A percentile compares a stretch with the other conserved stretches of the same genome.
phyloP scores from a whole-genome alignment of 345 rosid genomes.

The Anastatica hierochuntica region DNA sequence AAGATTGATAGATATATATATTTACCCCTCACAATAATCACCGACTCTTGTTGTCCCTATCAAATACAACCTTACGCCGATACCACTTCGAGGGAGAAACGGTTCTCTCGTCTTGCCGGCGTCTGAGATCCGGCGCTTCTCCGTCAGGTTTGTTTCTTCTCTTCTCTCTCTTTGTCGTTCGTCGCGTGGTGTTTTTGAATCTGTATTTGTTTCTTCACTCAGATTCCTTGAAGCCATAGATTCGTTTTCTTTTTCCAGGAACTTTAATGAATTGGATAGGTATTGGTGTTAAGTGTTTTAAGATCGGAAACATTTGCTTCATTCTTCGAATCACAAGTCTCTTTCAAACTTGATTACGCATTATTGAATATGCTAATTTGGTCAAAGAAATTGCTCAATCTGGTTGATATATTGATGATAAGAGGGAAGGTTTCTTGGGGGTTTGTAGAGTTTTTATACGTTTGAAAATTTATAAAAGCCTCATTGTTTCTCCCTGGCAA shows the following conservation, averaged over 20 bases:
- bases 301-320: not conserved
- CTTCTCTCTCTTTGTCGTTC: not conserved
- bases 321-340: not conserved
- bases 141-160: not conserved
- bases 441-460: not conserved
- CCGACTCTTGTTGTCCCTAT: not conserved
- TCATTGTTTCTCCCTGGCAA: too few species aligned
- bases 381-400: not conserved
- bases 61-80: not conserved
- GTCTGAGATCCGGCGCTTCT: conserved; percentile 14
- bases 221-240: not conserved
- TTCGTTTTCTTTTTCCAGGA: not conserved
- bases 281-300: not conserved
- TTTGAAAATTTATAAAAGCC: not conserved
- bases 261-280: conserved; percentile 5
- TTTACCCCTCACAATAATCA: too few species aligned
- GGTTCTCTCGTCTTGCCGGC: conserved; percentile 10
- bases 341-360: not conserved
- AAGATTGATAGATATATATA: too few species aligned
- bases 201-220: not conserved
- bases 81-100: not conserved
- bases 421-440: not conserved
- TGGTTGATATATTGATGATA: not conserved
- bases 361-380: conserved; percentile 2
- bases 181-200: not conserved